Percentiles rank a stretch among this genome's conserved stretches.
Evolutionary conservation across 1,284 basidiomycete species (phyloP).

Genomic region (Moesziomyces aphidis): DNA sequence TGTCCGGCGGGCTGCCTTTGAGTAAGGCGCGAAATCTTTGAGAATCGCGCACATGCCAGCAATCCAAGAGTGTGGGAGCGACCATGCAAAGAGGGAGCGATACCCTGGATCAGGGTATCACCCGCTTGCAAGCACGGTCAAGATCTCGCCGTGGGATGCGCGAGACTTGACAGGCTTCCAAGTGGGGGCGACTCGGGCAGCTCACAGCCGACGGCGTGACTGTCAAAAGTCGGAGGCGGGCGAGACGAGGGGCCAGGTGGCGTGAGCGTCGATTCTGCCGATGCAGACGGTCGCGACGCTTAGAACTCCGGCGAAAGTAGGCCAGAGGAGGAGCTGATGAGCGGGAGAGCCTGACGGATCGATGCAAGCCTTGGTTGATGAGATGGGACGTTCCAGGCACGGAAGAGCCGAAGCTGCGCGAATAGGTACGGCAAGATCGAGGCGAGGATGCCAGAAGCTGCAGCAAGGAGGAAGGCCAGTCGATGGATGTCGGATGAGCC

Average conservation of each 20-base stretch:
- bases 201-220: constrained; percentile 9
- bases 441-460: not conserved
- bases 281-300: too few species aligned
- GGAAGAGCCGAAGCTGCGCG: too few species aligned
- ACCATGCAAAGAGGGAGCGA: constrained; percentile 51
- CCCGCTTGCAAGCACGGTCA: constrained; percentile 34
- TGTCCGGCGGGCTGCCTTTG: constrained; percentile 54
- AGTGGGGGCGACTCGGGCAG: constrained; percentile 32
- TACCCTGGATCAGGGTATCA: constrained; percentile 46
- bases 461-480: not conserved
- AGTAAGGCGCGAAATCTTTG: constrained; percentile 60
- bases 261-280: too few species aligned
- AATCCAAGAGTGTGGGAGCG: constrained; percentile 61
- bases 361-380: too few species aligned
- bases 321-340: too few species aligned
- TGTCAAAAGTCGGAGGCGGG: constrained; percentile 6
- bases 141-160: constrained; percentile 13
- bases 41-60: constrained; percentile 63
- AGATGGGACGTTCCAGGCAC: too few species aligned
- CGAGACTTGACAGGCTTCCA: constrained; percentile 39
- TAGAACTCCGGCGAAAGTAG: too few species aligned
- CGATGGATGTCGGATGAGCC: not conserved
- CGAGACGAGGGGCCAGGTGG: not conserved
- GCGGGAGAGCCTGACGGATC: too few species aligned
- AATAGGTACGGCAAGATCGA: too few species aligned